Percentiles rank a stretch among this genome's conserved stretches.
Conservation (phyloP, 1,284 basidiomycete genomes). For the Trametes versicolor region DNA sequence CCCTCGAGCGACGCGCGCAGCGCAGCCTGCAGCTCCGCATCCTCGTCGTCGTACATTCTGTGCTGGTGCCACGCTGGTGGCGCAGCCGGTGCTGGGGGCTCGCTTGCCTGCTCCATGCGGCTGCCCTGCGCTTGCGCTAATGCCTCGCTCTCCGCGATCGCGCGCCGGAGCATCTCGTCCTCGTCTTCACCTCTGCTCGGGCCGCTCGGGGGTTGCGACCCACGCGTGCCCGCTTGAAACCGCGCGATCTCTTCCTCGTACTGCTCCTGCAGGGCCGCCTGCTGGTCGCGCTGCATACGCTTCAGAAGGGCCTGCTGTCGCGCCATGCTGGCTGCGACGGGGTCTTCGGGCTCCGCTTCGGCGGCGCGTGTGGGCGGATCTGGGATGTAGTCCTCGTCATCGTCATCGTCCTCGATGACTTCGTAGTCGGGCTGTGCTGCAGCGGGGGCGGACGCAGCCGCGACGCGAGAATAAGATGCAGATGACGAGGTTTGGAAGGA, state of each 20-base stretch:
- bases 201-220: slow-evolving; percentile 56
- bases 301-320: slow-evolving; percentile 70
- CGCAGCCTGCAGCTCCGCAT: slow-evolving; percentile 86
- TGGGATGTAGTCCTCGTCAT: slow-evolving; percentile 28
- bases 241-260: slow-evolving; percentile 56
- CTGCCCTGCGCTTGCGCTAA: slow-evolving; percentile 50
- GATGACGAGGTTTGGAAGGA: slow-evolving; percentile 3
- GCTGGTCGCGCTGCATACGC: slow-evolving; percentile 74
- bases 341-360: slow-evolving; percentile 51
- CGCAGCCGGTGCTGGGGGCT: slow-evolving; percentile 38
- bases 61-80: slow-evolving; percentile 36
- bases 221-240: slow-evolving; percentile 37
- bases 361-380: slow-evolving; percentile 1
- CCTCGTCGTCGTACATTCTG: slow-evolving; percentile 85
- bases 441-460: slow-evolving; percentile 4
- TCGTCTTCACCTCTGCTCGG: slow-evolving; percentile 53
- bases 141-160: slow-evolving; percentile 74
- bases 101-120: slow-evolving; percentile 32
- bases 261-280: slow-evolving; percentile 68
- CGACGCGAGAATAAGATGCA: slow-evolving; percentile 1
- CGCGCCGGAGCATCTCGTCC: slow-evolving; percentile 66
- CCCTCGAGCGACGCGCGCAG: slow-evolving; percentile 83
- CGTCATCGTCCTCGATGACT: slow-evolving; percentile 32
- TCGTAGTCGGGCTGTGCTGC: slow-evolving; percentile 19
- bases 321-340: slow-evolving; percentile 72